Base-by-base conservation (phyloP, 2,329 filamentous ascomycete genomes). In the Colletotrichum sojae region DNA sequence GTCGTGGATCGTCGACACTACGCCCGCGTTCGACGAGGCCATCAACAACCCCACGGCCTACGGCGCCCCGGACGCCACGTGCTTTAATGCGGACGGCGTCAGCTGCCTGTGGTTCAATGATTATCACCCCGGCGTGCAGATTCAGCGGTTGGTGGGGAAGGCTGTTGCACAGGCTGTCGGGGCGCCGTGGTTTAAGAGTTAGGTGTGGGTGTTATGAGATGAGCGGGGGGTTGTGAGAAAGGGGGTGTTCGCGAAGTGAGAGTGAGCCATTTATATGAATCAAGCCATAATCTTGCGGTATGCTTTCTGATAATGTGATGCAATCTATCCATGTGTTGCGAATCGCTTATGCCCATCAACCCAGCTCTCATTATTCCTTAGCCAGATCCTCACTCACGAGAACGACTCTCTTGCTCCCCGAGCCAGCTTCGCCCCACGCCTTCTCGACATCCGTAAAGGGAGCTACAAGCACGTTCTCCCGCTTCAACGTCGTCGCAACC, bases 101-200 rank as follows among this genome's bases (percentile, higher is more conserved):
- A 83, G 78, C 12, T 85, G 84, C 65, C 61, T 85, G 40, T 85
- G 84, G 83, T 82, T 79, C 63, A 81, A 84, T 58, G 73, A 82
- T 39, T 84, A 83, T 43, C 82, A 84, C 40, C 82, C 82, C 0
- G 82, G 76, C 0, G 71, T 82, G 6, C 77, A 77, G 9, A 83
- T 83, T 9, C 80, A 84, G 62, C 73, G 73, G 59, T 74, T 84
- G 6, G 81, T 83, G 1, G 82, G 78, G 0, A 69, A 75, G n/a
- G 76, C 79, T 2, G 81, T 83, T 16, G 80, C 75, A 3, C 73
- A 72, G 22, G 48, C 71, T 16, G 69, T 72, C 8, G 71, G 69
- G 6, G 54, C 54, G 31, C 65, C 71, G 18, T 72, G 67, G 43
- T 72, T 72, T 5, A 69, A n/a, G 40, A n/a, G 5, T 5, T 43